Base-by-base conservation (phyloP, 2,329 filamentous ascomycete species). In the Amauroascus niger region DNA sequence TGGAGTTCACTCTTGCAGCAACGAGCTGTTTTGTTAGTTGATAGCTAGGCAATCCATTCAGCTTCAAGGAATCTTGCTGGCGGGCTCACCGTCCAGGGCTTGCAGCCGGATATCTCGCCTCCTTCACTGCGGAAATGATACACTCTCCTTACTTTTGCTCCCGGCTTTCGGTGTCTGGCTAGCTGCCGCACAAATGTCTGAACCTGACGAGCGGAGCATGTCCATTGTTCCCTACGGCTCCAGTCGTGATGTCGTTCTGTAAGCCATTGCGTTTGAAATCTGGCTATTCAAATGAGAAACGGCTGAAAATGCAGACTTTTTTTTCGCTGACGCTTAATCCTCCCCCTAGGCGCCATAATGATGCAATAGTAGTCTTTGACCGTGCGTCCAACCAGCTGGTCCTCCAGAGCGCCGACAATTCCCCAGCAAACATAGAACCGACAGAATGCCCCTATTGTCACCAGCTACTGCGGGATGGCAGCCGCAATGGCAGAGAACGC, bases 311-410 rank as follows among this genome's bases (percentile, higher is more conserved):
- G n/a, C n/a, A n/a, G n/a, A n/a, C n/a, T n/a, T n/a, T n/a, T n/a
- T n/a, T 53, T 16, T 53, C 22, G 48, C 60, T 63, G 55, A 64
- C 32, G 28, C n/a, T n/a, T 20, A 43, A 28, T 49, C 39, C 39
- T 40, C 46, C 44, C 43, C 46, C 46, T 63, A 97, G 93, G 50
- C 93, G 91, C 58, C 89, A 96, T 69, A 86, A 88, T 65, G 88
- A 95, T 72, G 86, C 90, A 20, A 83, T 98, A 54, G 93, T 98
- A 43, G 83, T 97, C 35, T 90, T 87, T 65, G 91, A 98, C 71
- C 86, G 83, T 45, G 78, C 82, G 28, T 95, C 90, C 6, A 85
- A 84, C 59, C 87, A 90, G 62, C 81, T 98, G 59, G 88, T 88
- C 61, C 85, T 96, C 49, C 84, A 87, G 57, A 83, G 79, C 61